Evolutionary conservation across 495 filamentous ascomycete genomes (phyloP), one percentile per base, ranked within the genome.

Genomic region (Penicillium pancosmium): DNA sequence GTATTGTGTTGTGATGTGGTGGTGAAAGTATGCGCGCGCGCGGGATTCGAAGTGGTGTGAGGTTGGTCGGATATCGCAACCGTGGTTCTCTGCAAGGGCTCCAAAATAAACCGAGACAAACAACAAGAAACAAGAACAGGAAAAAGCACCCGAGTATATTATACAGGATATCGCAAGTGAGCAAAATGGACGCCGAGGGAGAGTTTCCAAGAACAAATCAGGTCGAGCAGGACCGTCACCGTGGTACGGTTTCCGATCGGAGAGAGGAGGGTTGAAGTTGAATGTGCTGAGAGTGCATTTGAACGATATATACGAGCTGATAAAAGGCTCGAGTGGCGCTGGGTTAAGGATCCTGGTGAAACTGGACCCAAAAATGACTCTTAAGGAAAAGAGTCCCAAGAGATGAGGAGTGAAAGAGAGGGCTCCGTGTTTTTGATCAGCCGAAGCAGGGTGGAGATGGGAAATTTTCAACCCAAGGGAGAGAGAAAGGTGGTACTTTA

Each of bases 91-190:
- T 48, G 36, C 57, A 38, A 59, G 55, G 55, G 68, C 55, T 50
- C 55, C 60, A 59, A 64, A 57, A 62, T 46, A 55, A 63, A 61
- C 40, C 36, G 62, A 57, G 59, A 56, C 53, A 52, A 61, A 53
- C 49, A 63, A 51, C 34, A 55, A 61, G 59, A 61, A 60, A 64
- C 65, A 59, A 65, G 60, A 63, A 52, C 56, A 60, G 62, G 60
- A 64, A 68, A 53, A 66, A 65, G 61, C 54, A 72, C 67, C 72
- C 69, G 62, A 65, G 61, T 74, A 77, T 78, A 80, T 77, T 76
- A 73, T 80, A 80, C 77, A 79, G 75, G 76, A 75, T 79, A 79
- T 78, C 73, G 73, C 67, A 68, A 31, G 57, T 73, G 54, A 75
- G 64, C 68, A 67, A 31, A 70, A 71, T 68, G 59, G 73, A 78